Conservation (phyloP, 768 basidiomycete genomes). For the Rhodotorula diobovata region DNA sequence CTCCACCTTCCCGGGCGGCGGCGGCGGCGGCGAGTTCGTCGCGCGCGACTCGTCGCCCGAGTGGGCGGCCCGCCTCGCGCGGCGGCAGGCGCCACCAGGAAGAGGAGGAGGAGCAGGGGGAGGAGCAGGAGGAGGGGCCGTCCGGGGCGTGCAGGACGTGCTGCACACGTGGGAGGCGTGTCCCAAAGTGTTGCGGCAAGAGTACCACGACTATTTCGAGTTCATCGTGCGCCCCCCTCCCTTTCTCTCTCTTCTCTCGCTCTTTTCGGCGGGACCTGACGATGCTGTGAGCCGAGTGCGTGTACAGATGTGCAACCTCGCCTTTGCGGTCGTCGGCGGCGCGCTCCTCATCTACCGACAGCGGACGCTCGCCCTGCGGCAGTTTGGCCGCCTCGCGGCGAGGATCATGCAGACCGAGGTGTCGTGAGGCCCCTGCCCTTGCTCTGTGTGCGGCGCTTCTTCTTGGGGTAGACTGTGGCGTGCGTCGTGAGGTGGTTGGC, state of each 20-base stretch:
- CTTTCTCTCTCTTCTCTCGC: background rate
- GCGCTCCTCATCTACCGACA: slow-evolving; percentile 16
- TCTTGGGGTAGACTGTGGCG: background rate
- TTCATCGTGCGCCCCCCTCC: slow-evolving; percentile 19
- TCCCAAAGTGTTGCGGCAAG: slow-evolving; percentile 11
- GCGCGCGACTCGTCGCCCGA: background rate
- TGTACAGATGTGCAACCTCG: slow-evolving; percentile 25
- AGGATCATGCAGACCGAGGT: slow-evolving; percentile 35
- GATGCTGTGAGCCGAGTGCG: too few species aligned
- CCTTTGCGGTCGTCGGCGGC: slow-evolving; percentile 14
- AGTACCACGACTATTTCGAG: slow-evolving; percentile 32
- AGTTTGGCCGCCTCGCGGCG: slow-evolving; percentile 24
- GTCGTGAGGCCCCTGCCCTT: background rate
- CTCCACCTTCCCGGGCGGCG: background rate
- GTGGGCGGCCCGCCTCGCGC: background rate
- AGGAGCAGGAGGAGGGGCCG: background rate
- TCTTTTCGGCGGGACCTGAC: background rate
- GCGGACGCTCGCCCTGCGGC: slow-evolving; percentile 21
- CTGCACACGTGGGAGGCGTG: slow-evolving; percentile 27
- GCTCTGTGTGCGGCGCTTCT: too few species aligned
- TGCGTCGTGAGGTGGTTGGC: too few species aligned
- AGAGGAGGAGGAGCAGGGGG: too few species aligned
- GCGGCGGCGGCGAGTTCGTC: background rate
- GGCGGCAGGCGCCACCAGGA: too few species aligned
- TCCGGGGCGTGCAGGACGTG: background rate